phyloP scores from a whole-genome alignment of 371 early-diverging fungal species.

The Mucor saturninus region DNA sequence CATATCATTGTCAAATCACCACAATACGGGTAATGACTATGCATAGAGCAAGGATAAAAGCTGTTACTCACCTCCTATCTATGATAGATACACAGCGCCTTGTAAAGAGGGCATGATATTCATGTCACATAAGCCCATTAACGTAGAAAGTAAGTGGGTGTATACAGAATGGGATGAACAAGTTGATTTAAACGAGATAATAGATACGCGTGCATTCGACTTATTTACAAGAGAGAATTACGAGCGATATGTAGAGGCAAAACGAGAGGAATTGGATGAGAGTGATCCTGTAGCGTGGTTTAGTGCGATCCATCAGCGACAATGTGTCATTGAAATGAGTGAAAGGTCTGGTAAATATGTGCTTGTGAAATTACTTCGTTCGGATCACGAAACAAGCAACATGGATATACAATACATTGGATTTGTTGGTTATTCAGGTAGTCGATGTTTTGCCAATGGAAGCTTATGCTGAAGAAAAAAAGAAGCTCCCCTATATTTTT shows the following conservation, averaged over 20 bases:
- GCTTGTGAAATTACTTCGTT: conserved; percentile 23
- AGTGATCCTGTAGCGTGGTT: conserved; percentile 25
- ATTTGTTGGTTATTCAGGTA: conserved; percentile 24
- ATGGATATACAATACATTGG: conserved; percentile 31
- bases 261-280: background rate
- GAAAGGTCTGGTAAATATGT: conserved; percentile 23
- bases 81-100: conserved; percentile 8
- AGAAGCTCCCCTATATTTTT: background rate
- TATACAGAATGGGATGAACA: no score
- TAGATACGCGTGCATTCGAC: conserved; percentile 23
- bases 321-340: conserved; percentile 11
- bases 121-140: conserved; percentile 22
- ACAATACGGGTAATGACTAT: conserved; percentile 6
- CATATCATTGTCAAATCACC: conserved; percentile 26
- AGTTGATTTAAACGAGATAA: background rate
- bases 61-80: background rate
- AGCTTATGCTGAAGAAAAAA: background rate
- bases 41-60: background rate
- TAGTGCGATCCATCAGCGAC: background rate
- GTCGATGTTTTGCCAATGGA: conserved; percentile 20
- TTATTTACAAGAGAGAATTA: conserved; percentile 19
- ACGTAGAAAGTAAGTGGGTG: conserved; percentile 12
- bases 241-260: conserved; percentile 7
- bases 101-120: conserved; percentile 28
- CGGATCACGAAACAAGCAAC: conserved; percentile 15